A percentile compares a stretch with the other conserved stretches of the same genome.
phyloP scores from a whole-genome alignment of 257 asterid species.

The Solanum clarkiae region DNA sequence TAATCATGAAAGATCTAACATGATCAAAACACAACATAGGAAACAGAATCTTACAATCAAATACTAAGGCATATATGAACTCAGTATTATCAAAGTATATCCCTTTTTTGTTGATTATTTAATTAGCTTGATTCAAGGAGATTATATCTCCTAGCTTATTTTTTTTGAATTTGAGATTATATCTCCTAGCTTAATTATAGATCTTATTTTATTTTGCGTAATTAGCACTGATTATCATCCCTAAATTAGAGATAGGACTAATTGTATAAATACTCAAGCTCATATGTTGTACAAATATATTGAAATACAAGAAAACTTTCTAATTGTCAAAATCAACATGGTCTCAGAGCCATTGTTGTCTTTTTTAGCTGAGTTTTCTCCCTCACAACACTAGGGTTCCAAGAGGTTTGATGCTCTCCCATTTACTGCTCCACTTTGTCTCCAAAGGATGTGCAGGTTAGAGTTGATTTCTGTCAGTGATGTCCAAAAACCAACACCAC shows the following conservation, averaged over 20 bases:
- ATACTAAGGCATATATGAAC: not conserved
- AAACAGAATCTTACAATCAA: not conserved
- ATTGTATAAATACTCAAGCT: not conserved
- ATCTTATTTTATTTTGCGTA: not conserved
- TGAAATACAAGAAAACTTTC: not conserved
- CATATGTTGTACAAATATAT: not conserved
- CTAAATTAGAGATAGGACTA: not conserved
- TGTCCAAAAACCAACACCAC: not conserved
- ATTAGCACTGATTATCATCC: not conserved
- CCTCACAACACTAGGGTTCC: not conserved
- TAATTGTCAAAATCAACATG: not conserved
- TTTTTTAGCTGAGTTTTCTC: not conserved
- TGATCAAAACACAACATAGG: not conserved
- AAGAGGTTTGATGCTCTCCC: not conserved
- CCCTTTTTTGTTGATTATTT: not conserved
- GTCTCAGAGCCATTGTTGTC: not conserved
- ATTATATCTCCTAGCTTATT: not conserved
- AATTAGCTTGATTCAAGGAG: not conserved
- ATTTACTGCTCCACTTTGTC: not conserved
- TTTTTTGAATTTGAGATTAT: not conserved
- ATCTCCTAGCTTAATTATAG: not conserved
- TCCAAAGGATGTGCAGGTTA: not conserved
- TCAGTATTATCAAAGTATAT: not conserved
- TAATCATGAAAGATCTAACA: not conserved
- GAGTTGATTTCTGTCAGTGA: not conserved